phyloP scores from a whole-genome alignment of 2,329 filamentous ascomycete genomes.

The Stachybotrys chartarum region DNA sequence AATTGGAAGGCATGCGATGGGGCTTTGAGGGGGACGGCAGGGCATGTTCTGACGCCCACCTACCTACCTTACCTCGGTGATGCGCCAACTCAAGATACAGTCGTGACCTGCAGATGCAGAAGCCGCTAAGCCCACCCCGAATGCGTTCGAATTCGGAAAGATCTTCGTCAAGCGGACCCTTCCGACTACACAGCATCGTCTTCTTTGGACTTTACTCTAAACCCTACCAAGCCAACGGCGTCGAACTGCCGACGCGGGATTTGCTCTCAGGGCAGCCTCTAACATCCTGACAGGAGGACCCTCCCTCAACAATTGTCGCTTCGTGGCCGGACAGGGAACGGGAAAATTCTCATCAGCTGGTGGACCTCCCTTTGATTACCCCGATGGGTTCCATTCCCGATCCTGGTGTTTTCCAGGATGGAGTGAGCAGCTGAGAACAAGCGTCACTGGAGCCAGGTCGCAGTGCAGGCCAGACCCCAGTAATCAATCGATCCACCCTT shows the following conservation, averaged over 20 bases:
- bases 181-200: no score
- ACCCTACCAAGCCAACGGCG: neutral
- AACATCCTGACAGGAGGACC: neutral
- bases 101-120: no score
- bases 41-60: no score
- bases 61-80: no score
- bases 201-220: neutral
- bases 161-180: no score
- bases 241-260: neutral
- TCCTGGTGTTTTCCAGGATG: neutral
- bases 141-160: no score
- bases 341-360: neutral
- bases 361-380: neutral
- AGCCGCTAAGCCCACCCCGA: no score
- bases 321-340: neutral
- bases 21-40: no score
- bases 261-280: neutral
- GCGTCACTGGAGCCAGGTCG: neutral
- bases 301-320: no score
- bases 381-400: neutral
- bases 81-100: no score
- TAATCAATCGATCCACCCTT: neutral
- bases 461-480: neutral
- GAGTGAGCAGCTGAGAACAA: neutral
- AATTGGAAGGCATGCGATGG: no score